Evolutionary conservation across 1,284 basidiomycete species (phyloP).

Genomic region (Ceratobasidium sp.): DNA sequence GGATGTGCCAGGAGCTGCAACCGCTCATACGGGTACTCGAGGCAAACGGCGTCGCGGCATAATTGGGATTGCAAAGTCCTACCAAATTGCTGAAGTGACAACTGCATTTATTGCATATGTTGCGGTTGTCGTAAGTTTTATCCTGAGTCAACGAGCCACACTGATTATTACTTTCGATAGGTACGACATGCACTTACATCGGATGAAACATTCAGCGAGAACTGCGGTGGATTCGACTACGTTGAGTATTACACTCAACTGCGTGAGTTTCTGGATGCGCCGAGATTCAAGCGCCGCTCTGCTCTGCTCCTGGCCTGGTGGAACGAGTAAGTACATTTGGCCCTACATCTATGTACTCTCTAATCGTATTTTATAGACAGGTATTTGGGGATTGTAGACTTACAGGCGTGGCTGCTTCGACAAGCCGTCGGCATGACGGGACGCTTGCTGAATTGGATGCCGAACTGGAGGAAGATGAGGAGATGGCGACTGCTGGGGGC

Average conservation of each 20-base stretch:
- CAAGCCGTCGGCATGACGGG: no score
- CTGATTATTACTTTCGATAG: not conserved
- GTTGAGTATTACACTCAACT: not conserved
- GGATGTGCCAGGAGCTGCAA: no score
- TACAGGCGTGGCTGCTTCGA: no score
- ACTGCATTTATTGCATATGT: slow-evolving; percentile 1
- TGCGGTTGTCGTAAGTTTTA: not conserved
- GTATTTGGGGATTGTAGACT: no score
- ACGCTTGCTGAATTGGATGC: no score
- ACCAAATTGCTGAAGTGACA: not conserved
- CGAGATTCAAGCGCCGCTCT: not conserved
- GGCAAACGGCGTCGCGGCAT: not conserved
- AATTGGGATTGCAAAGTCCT: not conserved
- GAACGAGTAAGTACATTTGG: not conserved
- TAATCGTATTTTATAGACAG: no score
- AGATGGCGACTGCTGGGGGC: no score
- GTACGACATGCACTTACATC: not conserved
- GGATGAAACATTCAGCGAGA: not conserved
- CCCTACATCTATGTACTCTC: no score
- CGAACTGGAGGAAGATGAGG: no score
- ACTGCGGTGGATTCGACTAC: not conserved
- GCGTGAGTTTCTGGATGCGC: not conserved
- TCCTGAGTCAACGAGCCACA: not conserved
- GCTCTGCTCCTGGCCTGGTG: not conserved
- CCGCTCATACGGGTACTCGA: no score